phyloP scores from a whole-genome alignment of 495 filamentous ascomycete genomes.

The Chaetomium fimeti region DNA sequence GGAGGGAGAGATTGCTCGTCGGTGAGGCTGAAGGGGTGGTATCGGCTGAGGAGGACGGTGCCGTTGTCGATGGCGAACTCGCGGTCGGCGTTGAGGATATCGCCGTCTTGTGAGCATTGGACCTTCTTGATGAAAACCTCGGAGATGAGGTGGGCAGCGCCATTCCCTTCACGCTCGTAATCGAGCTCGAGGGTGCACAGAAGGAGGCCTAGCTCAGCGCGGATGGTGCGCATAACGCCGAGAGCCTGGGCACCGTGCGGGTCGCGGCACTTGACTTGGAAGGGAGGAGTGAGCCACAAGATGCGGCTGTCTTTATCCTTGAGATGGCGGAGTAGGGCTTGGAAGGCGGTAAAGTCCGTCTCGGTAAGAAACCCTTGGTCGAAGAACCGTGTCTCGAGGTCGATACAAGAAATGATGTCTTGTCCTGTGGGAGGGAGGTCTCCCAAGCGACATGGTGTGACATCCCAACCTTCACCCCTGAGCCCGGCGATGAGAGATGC shows the following conservation, averaged over 20 bases:
- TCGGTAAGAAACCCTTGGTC: conserved; percentile 26
- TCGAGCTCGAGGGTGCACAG: conserved; percentile 32
- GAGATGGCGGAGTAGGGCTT: conserved; percentile 18
- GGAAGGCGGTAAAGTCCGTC: conserved; percentile 28
- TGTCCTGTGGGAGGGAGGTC: conserved; percentile 17
- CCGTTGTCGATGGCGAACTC: conserved; percentile 33
- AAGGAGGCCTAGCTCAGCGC: conserved; percentile 29
- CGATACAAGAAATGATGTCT: conserved; percentile 36
- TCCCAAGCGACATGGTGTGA: background rate
- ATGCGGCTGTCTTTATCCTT: conserved; percentile 19
- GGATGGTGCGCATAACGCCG: conserved; percentile 28
- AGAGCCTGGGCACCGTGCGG: conserved; percentile 31
- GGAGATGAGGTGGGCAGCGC: conserved; percentile 23
- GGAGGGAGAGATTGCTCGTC: background rate
- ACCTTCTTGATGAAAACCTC: conserved; percentile 30
- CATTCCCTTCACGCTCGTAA: conserved; percentile 2
- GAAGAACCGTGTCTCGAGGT: conserved; percentile 40
- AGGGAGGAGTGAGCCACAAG: conserved; percentile 37
- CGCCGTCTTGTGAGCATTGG: conserved; percentile 22
- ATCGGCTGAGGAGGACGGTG: conserved; percentile 12
- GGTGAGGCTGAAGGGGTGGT: conserved; percentile 14
- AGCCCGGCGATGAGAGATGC: background rate
- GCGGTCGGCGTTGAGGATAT: conserved; percentile 27
- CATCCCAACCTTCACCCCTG: background rate
- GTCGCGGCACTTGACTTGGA: conserved; percentile 34